Evolutionary conservation across 2,329 filamentous ascomycete species (phyloP).

Genomic region (Aureobasidium musti): DNA sequence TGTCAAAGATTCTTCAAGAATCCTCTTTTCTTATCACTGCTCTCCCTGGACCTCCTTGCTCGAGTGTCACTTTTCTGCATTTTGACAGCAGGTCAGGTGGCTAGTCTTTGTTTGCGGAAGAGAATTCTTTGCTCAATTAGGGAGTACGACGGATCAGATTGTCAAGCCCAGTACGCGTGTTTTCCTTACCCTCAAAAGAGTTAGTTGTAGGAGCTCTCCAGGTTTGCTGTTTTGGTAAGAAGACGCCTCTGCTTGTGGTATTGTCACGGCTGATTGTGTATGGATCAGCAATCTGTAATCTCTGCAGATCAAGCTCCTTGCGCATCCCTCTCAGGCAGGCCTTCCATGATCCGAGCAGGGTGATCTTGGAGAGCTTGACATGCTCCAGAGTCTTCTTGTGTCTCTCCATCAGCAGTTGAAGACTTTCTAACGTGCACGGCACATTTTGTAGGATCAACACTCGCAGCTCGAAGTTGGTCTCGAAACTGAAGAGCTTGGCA

Average conservation of each 20-base stretch:
- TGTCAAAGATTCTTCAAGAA: too few species aligned
- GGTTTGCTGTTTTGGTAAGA: neutral
- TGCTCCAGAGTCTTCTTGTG: neutral
- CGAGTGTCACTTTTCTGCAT: neutral
- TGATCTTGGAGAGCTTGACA: neutral
- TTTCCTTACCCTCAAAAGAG: neutral
- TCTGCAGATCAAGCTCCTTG: neutral
- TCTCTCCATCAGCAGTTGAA: neutral
- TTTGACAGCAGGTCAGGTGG: neutral
- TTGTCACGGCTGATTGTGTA: neutral
- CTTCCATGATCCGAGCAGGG: neutral
- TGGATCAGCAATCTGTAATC: neutral
- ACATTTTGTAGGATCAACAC: neutral
- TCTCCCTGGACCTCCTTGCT: too few species aligned
- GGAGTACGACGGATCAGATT: neutral
- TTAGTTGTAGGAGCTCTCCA: neutral
- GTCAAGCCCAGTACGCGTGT: neutral
- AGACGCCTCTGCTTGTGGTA: neutral
- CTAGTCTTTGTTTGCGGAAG: neutral
- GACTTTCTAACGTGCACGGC: neutral
- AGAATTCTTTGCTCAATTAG: neutral
- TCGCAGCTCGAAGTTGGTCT: neutral
- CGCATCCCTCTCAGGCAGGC: neutral
- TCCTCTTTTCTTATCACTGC: too few species aligned
- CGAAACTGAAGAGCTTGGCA: neutral